These are phyloP conservation scores for Trichoderma sp. DNA, from an alignment of 2,329 filamentous ascomycete genomes.

Conservation along the genomic window DNA sequence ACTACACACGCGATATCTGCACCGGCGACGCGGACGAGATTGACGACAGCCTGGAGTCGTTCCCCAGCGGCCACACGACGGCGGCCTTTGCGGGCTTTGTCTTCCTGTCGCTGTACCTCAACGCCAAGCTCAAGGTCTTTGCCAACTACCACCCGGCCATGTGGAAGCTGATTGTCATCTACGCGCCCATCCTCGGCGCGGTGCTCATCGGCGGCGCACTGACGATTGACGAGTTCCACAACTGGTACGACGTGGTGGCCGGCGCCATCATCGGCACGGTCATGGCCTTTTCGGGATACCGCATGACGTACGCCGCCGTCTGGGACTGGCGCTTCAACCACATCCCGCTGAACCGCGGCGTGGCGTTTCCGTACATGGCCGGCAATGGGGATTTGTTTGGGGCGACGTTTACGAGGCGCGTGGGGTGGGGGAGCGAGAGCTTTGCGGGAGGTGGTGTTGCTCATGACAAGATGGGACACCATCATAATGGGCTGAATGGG, in stretches of 20 bases:
- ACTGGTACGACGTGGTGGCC: conserved; percentile 73
- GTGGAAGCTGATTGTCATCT: conserved; percentile 70
- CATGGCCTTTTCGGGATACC: conserved; percentile 65
- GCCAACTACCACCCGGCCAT: conserved; percentile 70
- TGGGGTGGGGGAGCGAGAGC: conserved; percentile 54
- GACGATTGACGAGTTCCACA: conserved; percentile 73
- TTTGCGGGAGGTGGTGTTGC: neutral
- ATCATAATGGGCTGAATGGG: conserved; percentile 14
- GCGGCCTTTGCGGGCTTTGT: conserved; percentile 73
- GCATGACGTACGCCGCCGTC: conserved; percentile 67
- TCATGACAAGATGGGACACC: neutral
- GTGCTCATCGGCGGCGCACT: conserved; percentile 68
- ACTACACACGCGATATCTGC: conserved; percentile 71
- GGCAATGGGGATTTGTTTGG: conserved; percentile 51
- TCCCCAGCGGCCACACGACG: conserved; percentile 74
- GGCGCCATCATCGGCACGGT: conserved; percentile 65
- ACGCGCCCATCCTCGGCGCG: conserved; percentile 67
- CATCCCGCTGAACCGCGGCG: conserved; percentile 61
- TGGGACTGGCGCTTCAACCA: conserved; percentile 70
- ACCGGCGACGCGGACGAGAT: conserved; percentile 65
- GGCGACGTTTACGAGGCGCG: conserved; percentile 60
- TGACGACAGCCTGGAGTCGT: conserved; percentile 68
- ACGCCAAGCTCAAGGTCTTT: conserved; percentile 77
- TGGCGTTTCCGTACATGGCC: conserved; percentile 55
- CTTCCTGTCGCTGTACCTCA: conserved; percentile 72